Evolutionary conservation across 805 yeast genomes (phyloP), one percentile per base, ranked within the genome.

Genomic region (Nakazawaea molendinolei): DNA sequence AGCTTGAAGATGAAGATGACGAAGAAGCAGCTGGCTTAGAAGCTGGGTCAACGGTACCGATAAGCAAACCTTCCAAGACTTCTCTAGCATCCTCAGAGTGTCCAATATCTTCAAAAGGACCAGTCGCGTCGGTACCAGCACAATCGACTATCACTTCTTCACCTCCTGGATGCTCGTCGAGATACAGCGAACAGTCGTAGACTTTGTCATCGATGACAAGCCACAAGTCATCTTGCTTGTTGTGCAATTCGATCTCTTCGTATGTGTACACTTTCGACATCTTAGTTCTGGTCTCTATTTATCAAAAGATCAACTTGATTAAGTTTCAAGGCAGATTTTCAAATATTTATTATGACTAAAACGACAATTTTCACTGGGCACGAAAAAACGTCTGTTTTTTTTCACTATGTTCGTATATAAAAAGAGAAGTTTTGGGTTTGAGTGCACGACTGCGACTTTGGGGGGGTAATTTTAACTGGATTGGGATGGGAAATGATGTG

Each of bases 21-120:
- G 49, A 34, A 13, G 49, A 30, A 28, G 50, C 39, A 7, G 44
- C 41, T 12, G 48, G 53, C 20, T 54, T 52, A 28, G 74, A 72
- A 26, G 71, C 70, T 32, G 78, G 84, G 52, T 87, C 89, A 35
- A 90, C 69, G 36, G 71, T 79, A 46, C 98, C 98, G 41, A 92
- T 71, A 47, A 72, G 66, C 53, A 86, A 64, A 27, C 72, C 76
- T 30, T 63, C 68, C 51, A 92, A 67, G 48, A 81, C 68, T 50
- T 81, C 92, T 49, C 79, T 77, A 27, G 99, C 97, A 48, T 89
- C 96, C 44, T 89, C 97, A 23, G 97, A 86, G 64, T 92, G 99
- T 23, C 99, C 99, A 55, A 92, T 89, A 53, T 86, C 95, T 47
- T 74, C 75, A 52, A 81, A 81, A 18, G 80, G 76, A 52, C 74